Percentiles rank a stretch among this genome's conserved stretches.
phyloP scores from a whole-genome alignment of 73 alveolate genomes.

The Uronychia binucleata region DNA sequence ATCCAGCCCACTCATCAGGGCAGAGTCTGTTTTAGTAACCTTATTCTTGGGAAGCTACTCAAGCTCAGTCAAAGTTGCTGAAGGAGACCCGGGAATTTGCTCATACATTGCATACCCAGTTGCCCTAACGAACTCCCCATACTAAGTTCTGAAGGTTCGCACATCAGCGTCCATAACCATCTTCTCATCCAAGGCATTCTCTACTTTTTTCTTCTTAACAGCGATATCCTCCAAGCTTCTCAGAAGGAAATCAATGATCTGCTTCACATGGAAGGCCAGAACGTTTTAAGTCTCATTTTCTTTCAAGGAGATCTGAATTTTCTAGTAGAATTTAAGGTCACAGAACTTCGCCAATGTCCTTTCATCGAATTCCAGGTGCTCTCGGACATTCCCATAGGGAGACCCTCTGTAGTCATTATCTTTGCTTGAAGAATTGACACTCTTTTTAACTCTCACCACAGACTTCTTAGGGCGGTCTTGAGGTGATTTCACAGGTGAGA shows the following conservation, averaged over 20 bases:
- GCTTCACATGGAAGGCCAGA: neutral
- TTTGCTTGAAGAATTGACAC: neutral
- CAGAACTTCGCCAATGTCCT: neutral
- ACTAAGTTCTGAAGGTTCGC: neutral
- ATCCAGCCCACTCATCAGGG: too few relatives aligned
- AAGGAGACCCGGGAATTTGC: neutral
- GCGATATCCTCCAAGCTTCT: neutral
- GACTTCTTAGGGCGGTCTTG: neutral
- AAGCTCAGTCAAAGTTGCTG: neutral
- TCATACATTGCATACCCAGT: neutral
- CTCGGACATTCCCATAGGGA: too few relatives aligned
- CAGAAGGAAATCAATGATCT: neutral
- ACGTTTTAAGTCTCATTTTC: neutral
- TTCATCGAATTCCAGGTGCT: neutral
- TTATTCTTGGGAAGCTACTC: neutral
- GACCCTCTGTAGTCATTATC: neutral
- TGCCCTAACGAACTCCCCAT: neutral
- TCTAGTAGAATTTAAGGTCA: neutral
- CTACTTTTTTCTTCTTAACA: neutral
- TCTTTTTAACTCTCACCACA: neutral
- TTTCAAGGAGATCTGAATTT: neutral
- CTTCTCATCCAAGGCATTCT: neutral
- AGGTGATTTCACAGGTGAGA: neutral
- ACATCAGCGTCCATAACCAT: neutral
- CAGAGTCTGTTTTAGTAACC: neutral